Evolutionary conservation across 2,329 filamentous ascomycete genomes (phyloP).

Genomic region (Diaporthe ilicicola): DNA sequence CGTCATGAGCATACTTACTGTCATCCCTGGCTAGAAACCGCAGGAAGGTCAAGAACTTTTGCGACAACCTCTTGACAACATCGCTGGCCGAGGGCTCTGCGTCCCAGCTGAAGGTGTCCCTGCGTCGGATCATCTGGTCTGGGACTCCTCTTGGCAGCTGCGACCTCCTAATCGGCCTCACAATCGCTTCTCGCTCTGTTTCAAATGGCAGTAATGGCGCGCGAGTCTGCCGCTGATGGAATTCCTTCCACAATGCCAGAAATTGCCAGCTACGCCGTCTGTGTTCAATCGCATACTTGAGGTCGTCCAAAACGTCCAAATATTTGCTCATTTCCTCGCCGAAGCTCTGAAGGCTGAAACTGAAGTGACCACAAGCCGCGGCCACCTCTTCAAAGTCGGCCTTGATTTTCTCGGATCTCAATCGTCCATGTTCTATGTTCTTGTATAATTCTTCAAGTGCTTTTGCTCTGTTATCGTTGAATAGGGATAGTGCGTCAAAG

Average conservation of each 20-base stretch:
- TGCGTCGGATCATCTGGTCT: constrained; percentile 58
- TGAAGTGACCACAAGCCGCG: constrained; percentile 97
- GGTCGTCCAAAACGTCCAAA: constrained; percentile 82
- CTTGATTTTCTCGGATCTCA: constrained; percentile 77
- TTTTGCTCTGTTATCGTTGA: constrained; percentile 76
- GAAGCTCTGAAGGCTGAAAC: constrained; percentile 89
- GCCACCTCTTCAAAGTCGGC: constrained; percentile 97
- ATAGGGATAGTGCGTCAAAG: constrained; percentile 80
- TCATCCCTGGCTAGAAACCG: constrained; percentile 63
- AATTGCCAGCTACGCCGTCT: constrained; percentile 80
- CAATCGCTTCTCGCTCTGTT: constrained; percentile 53
- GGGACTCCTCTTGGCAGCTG: constrained; percentile 66
- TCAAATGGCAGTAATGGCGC: constrained; percentile 42
- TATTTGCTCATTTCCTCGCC: constrained; percentile 89
- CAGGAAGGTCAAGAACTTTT: constrained; percentile 53
- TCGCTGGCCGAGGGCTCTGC: constrained; percentile 57
- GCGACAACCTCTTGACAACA: constrained; percentile 54
- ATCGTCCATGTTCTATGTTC: constrained; percentile 75
- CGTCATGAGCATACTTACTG: constrained; percentile 44
- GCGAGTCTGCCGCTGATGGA: constrained; percentile 31
- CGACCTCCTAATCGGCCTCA: constrained; percentile 60
- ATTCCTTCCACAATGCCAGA: constrained; percentile 76
- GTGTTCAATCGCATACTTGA: constrained; percentile 75
- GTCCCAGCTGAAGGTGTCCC: constrained; percentile 65
- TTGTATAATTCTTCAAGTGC: constrained; percentile 84